phyloP scores from a whole-genome alignment of 768 basidiomycete genomes.

The Dictyophora rubrovolvata region DNA sequence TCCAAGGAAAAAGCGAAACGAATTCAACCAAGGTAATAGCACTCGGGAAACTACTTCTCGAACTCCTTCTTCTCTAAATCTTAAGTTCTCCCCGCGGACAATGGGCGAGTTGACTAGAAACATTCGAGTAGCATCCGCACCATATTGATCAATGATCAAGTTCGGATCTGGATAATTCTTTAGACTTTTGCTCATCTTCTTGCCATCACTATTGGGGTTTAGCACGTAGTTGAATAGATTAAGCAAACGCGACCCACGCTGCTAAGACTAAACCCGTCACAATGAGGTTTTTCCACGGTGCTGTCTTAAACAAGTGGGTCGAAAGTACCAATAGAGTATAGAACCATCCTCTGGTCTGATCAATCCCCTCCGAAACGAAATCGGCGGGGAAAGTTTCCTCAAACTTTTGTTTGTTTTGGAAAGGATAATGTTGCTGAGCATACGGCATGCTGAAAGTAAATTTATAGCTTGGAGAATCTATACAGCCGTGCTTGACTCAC shows the following conservation, averaged over 20 bases:
- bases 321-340: constrained; percentile 93
- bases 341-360: constrained; percentile 99
- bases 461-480: not conserved
- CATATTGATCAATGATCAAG: constrained; percentile 79
- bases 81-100: constrained; percentile 92
- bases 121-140: constrained; percentile 96
- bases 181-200: constrained; percentile 99
- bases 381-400: constrained; percentile 85
- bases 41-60: constrained; percentile 95
- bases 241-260: constrained; percentile 43
- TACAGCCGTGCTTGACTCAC: constrained; percentile 31
- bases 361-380: constrained; percentile 96
- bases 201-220: constrained; percentile 61
- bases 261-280: constrained; percentile 94
- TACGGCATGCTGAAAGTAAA: constrained; percentile 79
- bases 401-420: constrained; percentile 89
- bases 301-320: constrained; percentile 87
- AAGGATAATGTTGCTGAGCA: constrained; percentile 94
- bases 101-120: constrained; percentile 99
- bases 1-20: constrained; percentile 98
- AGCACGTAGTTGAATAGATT: not conserved
- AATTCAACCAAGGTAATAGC: constrained; percentile 95
- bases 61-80: constrained; percentile 97
- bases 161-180: constrained; percentile 97
- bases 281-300: constrained; percentile 98